These are phyloP conservation scores for Sordariomycetes sp. DNA, from an alignment of 2,329 filamentous ascomycete genomes.

Conservation along the genomic window DNA sequence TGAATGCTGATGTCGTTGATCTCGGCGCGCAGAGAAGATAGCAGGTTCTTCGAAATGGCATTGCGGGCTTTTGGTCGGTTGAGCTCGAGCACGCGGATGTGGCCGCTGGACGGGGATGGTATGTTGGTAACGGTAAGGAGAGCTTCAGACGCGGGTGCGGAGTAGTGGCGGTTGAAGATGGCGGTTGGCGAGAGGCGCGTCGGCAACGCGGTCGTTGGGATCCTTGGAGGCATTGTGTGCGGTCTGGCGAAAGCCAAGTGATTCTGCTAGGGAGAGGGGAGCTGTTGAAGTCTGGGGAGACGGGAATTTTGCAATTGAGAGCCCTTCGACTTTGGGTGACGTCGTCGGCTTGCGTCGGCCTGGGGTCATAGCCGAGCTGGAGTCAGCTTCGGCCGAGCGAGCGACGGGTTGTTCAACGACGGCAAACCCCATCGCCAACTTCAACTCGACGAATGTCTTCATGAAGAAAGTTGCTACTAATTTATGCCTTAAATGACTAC, in stretches of 20 bases:
- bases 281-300: not conserved
- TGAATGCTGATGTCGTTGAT: conserved; percentile 62
- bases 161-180: conserved; percentile 24
- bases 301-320: not conserved
- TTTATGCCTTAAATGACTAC: too few relatives aligned
- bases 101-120: conserved; percentile 69
- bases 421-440: too few relatives aligned
- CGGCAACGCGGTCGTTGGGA: conserved; percentile 8
- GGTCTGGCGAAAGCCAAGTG: not conserved
- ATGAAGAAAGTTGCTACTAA: too few relatives aligned
- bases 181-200: not conserved
- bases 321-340: not conserved
- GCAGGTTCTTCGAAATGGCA: conserved; percentile 74
- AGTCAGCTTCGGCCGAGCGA: too few relatives aligned
- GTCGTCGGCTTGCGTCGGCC: not conserved
- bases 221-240: conserved; percentile 21
- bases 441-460: too few relatives aligned
- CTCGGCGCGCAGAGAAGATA: conserved; percentile 62
- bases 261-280: not conserved
- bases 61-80: conserved; percentile 82
- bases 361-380: not conserved
- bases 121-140: conserved; percentile 65
- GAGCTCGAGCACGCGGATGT: conserved; percentile 80
- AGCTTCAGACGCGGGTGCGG: conserved; percentile 32
- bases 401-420: too few relatives aligned